Evolutionary conservation across 2,329 filamentous ascomycete species (phyloP).

Genomic region (Ustulina deusta): DNA sequence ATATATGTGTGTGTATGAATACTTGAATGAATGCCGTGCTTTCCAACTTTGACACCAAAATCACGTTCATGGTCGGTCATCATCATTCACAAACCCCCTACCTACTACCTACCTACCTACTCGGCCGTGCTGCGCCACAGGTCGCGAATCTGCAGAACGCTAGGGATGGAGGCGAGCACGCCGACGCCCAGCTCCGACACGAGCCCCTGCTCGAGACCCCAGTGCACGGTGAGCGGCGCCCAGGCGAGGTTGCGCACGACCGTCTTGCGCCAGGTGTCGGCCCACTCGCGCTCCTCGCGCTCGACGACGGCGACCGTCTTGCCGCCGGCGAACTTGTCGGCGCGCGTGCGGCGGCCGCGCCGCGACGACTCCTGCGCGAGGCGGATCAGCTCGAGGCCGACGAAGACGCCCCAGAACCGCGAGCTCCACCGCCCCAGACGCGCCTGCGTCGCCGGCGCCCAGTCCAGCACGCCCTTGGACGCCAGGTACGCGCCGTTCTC

Average conservation of each 20-base stretch:
- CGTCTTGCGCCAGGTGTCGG: slow-evolving; percentile 70
- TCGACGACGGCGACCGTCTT: slow-evolving; percentile 53
- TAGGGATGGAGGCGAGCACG: slow-evolving; percentile 62
- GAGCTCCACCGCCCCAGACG: slow-evolving; percentile 78
- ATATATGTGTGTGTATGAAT: not conserved
- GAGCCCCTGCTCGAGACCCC: slow-evolving; percentile 76
- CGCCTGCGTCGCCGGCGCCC: slow-evolving; percentile 67
- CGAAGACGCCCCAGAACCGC: slow-evolving; percentile 83
- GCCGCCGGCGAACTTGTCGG: slow-evolving; percentile 57
- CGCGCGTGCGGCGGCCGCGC: slow-evolving; percentile 49
- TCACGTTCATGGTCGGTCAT: not conserved
- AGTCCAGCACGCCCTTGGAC: slow-evolving; percentile 75
- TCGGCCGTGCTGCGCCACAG: slow-evolving; percentile 51
- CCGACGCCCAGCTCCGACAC: slow-evolving; percentile 70
- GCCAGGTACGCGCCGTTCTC: slow-evolving; percentile 88
- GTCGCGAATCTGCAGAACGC: slow-evolving; percentile 49
- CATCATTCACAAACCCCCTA: not conserved
- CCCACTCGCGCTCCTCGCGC: slow-evolving; percentile 57
- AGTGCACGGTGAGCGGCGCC: slow-evolving; percentile 86
- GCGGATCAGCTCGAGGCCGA: slow-evolving; percentile 79
- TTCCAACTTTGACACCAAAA: not conserved
- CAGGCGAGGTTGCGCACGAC: slow-evolving; percentile 78
- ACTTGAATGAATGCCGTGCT: not conserved
- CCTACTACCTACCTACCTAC: slow-evolving; percentile 21
- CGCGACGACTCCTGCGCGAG: slow-evolving; percentile 64